A percentile compares a stretch with the other conserved stretches of the same genome.
Conservation (phyloP, 257 asterid species). For the Nicotiana noctiflora region DNA sequence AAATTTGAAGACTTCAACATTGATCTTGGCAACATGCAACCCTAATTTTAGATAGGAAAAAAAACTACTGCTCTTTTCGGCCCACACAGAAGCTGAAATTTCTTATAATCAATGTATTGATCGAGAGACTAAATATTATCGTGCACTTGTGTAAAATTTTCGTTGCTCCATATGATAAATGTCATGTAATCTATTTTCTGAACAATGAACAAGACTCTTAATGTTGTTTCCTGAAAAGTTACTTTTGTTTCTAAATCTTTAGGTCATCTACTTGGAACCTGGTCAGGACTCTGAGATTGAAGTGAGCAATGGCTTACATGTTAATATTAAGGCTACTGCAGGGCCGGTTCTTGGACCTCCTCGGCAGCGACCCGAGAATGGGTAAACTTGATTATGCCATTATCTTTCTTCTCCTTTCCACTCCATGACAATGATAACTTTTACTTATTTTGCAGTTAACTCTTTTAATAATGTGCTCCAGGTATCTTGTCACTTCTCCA, state of each 20-base stretch:
- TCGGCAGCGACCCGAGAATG: conserved; percentile 96
- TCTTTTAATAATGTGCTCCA: conserved; percentile 20
- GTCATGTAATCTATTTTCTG: background rate
- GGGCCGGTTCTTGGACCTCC: conserved; percentile 98
- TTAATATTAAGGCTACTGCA: conserved; percentile 69
- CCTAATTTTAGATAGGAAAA: background rate
- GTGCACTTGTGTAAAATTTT: background rate
- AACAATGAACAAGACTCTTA: background rate
- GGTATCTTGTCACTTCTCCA: conserved; percentile 73
- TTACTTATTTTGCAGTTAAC: background rate
- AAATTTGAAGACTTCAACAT: background rate
- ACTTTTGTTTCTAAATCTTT: background rate
- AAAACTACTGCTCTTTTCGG: background rate
- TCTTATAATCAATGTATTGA: background rate
- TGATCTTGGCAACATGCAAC: background rate
- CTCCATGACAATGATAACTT: background rate
- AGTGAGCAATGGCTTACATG: conserved; percentile 33
- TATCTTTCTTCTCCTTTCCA: background rate
- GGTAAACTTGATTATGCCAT: conserved; percentile 30
- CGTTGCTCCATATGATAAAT: background rate
- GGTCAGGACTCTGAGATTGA: conserved; percentile 48
- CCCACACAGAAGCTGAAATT: background rate
- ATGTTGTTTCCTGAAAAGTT: background rate
- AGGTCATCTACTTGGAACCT: conserved; percentile 88
- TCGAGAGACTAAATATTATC: background rate